Base-by-base conservation (phyloP, 2,329 filamentous ascomycete genomes). In the Colletotrichum tabaci region DNA sequence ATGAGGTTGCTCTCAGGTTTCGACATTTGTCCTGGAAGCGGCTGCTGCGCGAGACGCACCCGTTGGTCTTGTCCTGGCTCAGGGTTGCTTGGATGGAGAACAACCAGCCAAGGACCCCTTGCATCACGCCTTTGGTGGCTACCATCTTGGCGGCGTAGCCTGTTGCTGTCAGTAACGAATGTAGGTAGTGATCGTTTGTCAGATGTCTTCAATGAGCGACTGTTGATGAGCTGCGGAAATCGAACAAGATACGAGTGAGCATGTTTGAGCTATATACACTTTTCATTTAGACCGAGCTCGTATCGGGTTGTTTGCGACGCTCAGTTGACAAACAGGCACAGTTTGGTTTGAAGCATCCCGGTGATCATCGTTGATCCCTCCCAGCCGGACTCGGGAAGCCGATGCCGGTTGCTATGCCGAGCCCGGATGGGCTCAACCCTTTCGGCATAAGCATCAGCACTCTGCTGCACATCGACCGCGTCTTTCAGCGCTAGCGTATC, bases 31-130 rank as follows among this genome's bases (percentile, higher is more conserved):
- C 42, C 42, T 18, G 7, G 10, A 13, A 61, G 30, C 46, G 9
- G 9, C 2, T 35, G 8, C 2, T 30, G 26, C 26, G 4, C 1
- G 23, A 9, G 21, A 40, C 76, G 6, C 78, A 84, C 83, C 82
- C 83, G 52, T 85, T 85, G 18, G 82, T 85, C 64, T 76, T 77
- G 13, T 70, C 58, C 70, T 85, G 83, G 6, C 76, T 46, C 18
- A 84, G 76, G 1, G 63, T 26, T 5, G 68, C 68, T 63, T 71
- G 68, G 52, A 68, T 52, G 3, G 68, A 71, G 21, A 69, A 78
- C 16, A 80, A 61, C 71, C 73, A 67, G 38, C 70, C 71, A 47
- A 74, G 53, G 9, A 73, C 46, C 3, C 53, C 67, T 50, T 67
- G 47, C 13, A 76, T 15, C 9, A 75, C 30, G 47, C 68, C 67